Conservation (phyloP, 768 basidiomycete genomes). For the Collybiopsis luxurians region DNA sequence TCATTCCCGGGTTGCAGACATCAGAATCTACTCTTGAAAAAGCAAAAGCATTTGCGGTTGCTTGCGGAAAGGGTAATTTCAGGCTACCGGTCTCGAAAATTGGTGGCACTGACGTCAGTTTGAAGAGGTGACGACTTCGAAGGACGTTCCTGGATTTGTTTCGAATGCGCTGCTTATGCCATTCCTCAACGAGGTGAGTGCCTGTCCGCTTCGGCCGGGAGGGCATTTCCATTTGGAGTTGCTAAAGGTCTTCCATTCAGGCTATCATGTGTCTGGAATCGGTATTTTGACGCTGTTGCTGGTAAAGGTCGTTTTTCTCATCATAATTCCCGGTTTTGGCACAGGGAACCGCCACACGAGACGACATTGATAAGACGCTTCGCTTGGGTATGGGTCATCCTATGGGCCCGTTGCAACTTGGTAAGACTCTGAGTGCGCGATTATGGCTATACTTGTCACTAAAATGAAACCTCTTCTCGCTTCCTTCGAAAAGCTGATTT, state of each 20-base stretch:
- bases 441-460: not conserved
- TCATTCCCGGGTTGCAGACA: slow-evolving; percentile 93
- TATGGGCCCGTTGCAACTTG: slow-evolving; percentile 91
- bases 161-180: slow-evolving; percentile 95
- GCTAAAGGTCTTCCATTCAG: slow-evolving; percentile 28
- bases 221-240: too few species aligned
- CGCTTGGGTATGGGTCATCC: slow-evolving; percentile 93
- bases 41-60: slow-evolving; percentile 77
- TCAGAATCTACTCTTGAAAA: slow-evolving; percentile 70
- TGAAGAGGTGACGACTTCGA: slow-evolving; percentile 85
- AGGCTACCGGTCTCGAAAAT: not conserved
- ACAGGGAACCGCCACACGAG: slow-evolving; percentile 86
- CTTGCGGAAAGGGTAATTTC: slow-evolving; percentile 81
- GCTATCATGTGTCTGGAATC: slow-evolving; percentile 94
- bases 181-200: slow-evolving; percentile 85
- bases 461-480: not conserved
- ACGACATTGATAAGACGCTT: slow-evolving; percentile 94
- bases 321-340: not conserved
- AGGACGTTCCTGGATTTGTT: slow-evolving; percentile 95
- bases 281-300: slow-evolving; percentile 34
- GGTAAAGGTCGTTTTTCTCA: not conserved
- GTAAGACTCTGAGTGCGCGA: slow-evolving; percentile 29
- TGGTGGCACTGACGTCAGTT: not conserved
- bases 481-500: slow-evolving; percentile 46
- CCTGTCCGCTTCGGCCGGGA: not conserved